Evolutionary conservation across 2,329 filamentous ascomycete genomes (phyloP).

Genomic region (Arthrinium phaeospermum): DNA sequence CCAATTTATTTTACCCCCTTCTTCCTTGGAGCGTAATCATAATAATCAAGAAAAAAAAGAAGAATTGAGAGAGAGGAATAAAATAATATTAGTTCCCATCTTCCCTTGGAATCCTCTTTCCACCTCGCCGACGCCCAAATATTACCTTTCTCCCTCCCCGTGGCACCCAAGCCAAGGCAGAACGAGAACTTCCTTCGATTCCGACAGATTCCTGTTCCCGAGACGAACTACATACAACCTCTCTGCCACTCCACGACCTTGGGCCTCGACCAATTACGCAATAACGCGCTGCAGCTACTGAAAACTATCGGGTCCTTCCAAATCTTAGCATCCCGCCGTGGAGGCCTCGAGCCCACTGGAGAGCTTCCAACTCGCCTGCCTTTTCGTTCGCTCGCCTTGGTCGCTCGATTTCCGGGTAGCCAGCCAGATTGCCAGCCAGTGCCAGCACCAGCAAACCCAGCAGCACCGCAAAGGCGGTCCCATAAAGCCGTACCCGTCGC

Average conservation of each 20-base stretch:
- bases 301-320: slow-evolving; percentile 15
- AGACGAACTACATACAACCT: not conserved
- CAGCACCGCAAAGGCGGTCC: not conserved
- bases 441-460: not conserved
- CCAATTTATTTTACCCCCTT: slow-evolving; percentile 16
- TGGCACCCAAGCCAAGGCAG: not conserved
- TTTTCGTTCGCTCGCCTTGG: slow-evolving; percentile 10
- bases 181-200: not conserved
- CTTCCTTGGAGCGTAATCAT: slow-evolving; percentile 2
- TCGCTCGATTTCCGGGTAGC: not conserved
- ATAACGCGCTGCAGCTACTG: slow-evolving; percentile 11
- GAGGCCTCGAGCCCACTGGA: slow-evolving; percentile 25
- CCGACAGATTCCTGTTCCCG: not conserved
- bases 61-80: not conserved
- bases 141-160: not conserved
- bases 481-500: slow-evolving; percentile 15
- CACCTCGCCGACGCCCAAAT: not conserved
- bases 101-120: not conserved
- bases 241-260: not conserved
- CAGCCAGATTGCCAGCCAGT: not conserved
- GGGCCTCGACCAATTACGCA: slow-evolving; percentile 1
- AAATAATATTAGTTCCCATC: not conserved
- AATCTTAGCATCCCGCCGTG: slow-evolving; percentile 21
- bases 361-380: slow-evolving; percentile 9
- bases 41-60: not conserved